Evolutionary conservation across 179 eudicot genomes (phyloP).

Genomic region (Gypsophila paniculata): DNA sequence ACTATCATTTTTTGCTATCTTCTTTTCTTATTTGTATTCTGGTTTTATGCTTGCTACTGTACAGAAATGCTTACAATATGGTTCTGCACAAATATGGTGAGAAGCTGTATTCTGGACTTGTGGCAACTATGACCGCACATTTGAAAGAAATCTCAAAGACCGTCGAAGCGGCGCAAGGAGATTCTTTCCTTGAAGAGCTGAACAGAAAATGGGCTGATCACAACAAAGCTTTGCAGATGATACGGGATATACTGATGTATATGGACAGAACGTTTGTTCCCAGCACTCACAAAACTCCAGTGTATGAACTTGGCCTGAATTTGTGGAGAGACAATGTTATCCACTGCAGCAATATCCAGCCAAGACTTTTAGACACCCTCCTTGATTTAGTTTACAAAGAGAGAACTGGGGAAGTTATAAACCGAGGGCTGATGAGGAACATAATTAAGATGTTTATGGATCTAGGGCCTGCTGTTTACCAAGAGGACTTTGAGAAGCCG

Average conservation of each 20-base stretch:
- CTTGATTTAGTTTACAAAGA: slow-evolving; percentile 64
- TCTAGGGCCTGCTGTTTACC: slow-evolving; percentile 76
- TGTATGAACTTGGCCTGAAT: slow-evolving; percentile 83
- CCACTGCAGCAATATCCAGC: slow-evolving; percentile 57
- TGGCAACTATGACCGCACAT: slow-evolving; percentile 72
- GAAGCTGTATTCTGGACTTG: slow-evolving; percentile 81
- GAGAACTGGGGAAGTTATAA: slow-evolving; percentile 72
- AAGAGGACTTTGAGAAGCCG: slow-evolving; percentile 86
- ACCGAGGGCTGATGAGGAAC: slow-evolving; percentile 78
- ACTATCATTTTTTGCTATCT: not conserved
- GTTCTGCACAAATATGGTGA: slow-evolving; percentile 91
- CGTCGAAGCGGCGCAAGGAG: slow-evolving; percentile 79
- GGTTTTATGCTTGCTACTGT: slow-evolving; percentile 12
- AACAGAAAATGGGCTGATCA: slow-evolving; percentile 84
- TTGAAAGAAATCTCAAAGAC: slow-evolving; percentile 62
- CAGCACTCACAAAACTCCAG: slow-evolving; percentile 70
- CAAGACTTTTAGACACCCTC: slow-evolving; percentile 63
- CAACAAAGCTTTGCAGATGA: slow-evolving; percentile 90
- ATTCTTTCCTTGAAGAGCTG: slow-evolving; percentile 75
- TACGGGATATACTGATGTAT: slow-evolving; percentile 88
- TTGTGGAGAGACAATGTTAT: slow-evolving; percentile 81
- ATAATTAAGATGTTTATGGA: slow-evolving; percentile 81
- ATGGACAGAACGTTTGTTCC: slow-evolving; percentile 93
- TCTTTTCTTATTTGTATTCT: slow-evolving; percentile 3
- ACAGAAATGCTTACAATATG: slow-evolving; percentile 96